Evolutionary conservation across 2,329 filamentous ascomycete species (phyloP).

Genomic region (Rutstroemia sp.): DNA sequence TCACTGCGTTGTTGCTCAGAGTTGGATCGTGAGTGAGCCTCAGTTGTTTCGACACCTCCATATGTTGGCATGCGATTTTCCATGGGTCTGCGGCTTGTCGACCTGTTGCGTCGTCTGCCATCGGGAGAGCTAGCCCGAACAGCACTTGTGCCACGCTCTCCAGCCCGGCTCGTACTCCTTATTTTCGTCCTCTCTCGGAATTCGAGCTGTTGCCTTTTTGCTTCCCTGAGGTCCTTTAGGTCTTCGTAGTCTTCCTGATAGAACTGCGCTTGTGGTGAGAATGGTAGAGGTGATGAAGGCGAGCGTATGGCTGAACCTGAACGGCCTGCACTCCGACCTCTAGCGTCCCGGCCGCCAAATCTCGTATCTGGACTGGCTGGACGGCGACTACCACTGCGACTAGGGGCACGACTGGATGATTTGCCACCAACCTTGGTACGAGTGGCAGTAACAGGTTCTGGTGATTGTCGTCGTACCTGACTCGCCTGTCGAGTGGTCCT

Average conservation of each 20-base stretch:
- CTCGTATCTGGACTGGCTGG: slow-evolving; percentile 29
- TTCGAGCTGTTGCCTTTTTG: slow-evolving; percentile 45
- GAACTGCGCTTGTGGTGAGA: slow-evolving; percentile 52
- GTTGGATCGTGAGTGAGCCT: slow-evolving; percentile 31
- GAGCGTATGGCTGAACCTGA: slow-evolving; percentile 56
- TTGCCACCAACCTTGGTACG: slow-evolving; percentile 17
- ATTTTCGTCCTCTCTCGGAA: slow-evolving; percentile 39
- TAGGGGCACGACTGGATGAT: slow-evolving; percentile 28
- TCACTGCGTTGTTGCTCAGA: slow-evolving; percentile 46
- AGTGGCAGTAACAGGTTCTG: slow-evolving; percentile 17
- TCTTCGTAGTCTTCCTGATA: slow-evolving; percentile 59
- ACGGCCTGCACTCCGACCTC: slow-evolving; percentile 58
- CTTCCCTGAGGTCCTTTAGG: slow-evolving; percentile 43
- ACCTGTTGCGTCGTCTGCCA: slow-evolving; percentile 27
- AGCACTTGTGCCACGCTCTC: slow-evolving; percentile 29
- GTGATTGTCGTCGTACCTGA: slow-evolving; percentile 24
- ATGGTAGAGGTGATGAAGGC: slow-evolving; percentile 73
- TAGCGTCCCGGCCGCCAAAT: slow-evolving; percentile 31
- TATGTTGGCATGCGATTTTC: slow-evolving; percentile 15
- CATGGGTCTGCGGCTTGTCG: slow-evolving; percentile 24
- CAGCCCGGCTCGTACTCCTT: slow-evolving; percentile 41
- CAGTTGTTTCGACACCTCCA: slow-evolving; percentile 13
- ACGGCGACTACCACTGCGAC: slow-evolving; percentile 34
- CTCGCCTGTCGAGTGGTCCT: slow-evolving; percentile 31
- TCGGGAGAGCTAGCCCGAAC: slow-evolving; percentile 26